Evolutionary conservation across 495 filamentous ascomycete species (phyloP), one percentile per base, ranked within the genome.

Genomic region (Geoglossum glabrum): DNA sequence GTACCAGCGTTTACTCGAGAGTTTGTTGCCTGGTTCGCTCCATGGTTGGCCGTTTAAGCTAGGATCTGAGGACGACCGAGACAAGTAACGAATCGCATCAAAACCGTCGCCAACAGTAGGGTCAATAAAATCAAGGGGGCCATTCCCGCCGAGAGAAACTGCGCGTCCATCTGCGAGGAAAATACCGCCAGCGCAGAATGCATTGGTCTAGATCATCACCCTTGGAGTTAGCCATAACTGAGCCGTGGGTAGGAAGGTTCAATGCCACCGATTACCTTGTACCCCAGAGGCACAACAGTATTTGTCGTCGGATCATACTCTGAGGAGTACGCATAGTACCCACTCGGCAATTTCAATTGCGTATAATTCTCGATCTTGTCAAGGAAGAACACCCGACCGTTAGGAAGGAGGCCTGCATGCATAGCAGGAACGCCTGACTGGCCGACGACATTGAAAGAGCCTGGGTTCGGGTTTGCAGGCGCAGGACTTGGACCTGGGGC

Each of bases 331-430:
- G 79, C 79, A 57, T 72, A 79, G 45, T 74, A 72, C 3, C 77
- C 77, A 63, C 77, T 72, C 3, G 72, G 55, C 7, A 79, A 67
- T 61, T 69, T 75, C 21, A 82, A 60, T 57, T 81, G 67, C 8
- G 78, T 80, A 61, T 76, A 81, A 58, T 81, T 75, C 60, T 82
- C 79, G 15, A 82, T 69, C 61, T 82, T 82, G 68, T 83, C 80
- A 56, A 82, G 64, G 66, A 83, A 82, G 21, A 80, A 64, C 5
- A 79, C 77, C 31, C 70, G 69, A 5, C 79, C 80, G 61, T 82
- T 81, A 10, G 73, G 74, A 68, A 81, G 65, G 27, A 82, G 71
- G 59, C 68, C 80, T 58, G 79, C 77, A 59, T 81, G 79, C 79
- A 82, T 82, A 11, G 73, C 79, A 45, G 79, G 77, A 54, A 83